Conservation (phyloP, 345 rosid species). For the Clausena lansium region DNA sequence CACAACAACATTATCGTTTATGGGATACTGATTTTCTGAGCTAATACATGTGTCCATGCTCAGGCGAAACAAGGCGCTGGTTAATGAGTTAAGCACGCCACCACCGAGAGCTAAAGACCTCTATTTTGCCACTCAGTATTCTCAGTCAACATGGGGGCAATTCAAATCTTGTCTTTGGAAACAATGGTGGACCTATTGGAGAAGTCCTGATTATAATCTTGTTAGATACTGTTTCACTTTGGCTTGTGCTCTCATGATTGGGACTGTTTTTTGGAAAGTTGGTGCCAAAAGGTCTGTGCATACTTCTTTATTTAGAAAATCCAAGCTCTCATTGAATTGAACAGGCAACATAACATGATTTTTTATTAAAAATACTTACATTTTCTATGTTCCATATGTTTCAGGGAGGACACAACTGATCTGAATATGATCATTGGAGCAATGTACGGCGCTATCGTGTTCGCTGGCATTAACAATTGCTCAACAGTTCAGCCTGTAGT, state of each 20-base stretch:
- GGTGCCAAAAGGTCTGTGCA: constrained; percentile 48
- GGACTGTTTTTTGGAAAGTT: constrained; percentile 61
- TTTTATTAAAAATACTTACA: not conserved
- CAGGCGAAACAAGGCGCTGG: constrained; percentile 58
- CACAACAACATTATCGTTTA: not conserved
- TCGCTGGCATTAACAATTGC: constrained; percentile 67
- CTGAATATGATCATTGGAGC: constrained; percentile 66
- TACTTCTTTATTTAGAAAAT: not conserved
- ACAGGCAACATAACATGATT: not conserved
- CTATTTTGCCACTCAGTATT: constrained; percentile 44
- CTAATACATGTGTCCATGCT: constrained; percentile 16
- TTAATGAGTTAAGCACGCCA: constrained; percentile 55
- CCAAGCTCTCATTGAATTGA: not conserved
- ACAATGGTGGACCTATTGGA: constrained; percentile 72
- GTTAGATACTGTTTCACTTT: constrained; percentile 56
- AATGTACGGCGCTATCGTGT: constrained; percentile 61
- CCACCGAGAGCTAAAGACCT: constrained; percentile 48
- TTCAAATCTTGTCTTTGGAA: constrained; percentile 72
- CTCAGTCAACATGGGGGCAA: constrained; percentile 54
- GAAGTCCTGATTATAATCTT: constrained; percentile 72
- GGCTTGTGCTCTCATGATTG: constrained; percentile 47
- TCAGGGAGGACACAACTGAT: constrained; percentile 44
- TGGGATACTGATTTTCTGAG: not conserved
- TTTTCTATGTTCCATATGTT: not conserved
- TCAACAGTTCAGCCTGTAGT: constrained; percentile 65